A percentile compares a stretch with the other conserved stretches of the same genome.
Conservation (phyloP, 2,329 filamentous ascomycete genomes). For the Escovopsis weberi region DNA sequence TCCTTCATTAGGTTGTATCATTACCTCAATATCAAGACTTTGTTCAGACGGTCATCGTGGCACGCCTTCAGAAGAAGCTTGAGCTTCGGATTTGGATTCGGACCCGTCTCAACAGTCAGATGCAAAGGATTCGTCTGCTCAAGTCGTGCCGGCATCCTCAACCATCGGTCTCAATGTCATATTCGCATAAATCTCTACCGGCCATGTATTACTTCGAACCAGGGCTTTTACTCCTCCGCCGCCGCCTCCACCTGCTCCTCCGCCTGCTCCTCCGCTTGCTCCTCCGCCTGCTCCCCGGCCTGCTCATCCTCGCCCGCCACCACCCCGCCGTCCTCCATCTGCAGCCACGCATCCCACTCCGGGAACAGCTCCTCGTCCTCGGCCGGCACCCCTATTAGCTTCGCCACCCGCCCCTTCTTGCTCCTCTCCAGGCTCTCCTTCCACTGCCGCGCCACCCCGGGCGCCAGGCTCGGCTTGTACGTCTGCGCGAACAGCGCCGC, state of each 20-base stretch:
- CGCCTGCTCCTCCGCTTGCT: constrained; percentile 10
- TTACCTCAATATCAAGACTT: no score
- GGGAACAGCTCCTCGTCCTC: constrained; percentile 84
- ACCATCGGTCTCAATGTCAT: constrained; percentile 6
- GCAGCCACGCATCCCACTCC: constrained; percentile 86
- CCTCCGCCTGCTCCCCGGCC: constrained; percentile 9
- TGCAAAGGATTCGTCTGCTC: no score
- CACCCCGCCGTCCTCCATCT: constrained; percentile 62
- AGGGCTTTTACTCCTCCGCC: constrained; percentile 9
- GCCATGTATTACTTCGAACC: constrained; percentile 5
- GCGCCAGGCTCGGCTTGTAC: constrained; percentile 71
- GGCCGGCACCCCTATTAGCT: constrained; percentile 68
- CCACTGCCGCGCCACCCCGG: constrained; percentile 59
- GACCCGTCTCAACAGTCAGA: no score
- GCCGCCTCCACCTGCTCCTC: constrained; percentile 11
- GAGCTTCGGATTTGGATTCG: no score
- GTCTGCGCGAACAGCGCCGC: constrained; percentile 88
- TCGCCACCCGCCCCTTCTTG: constrained; percentile 73
- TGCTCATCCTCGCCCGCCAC: constrained; percentile 18
- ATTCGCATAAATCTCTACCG: constrained; percentile 8
- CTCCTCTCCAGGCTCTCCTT: constrained; percentile 69
- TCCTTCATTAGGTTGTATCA: no score
- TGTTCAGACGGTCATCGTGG: no score
- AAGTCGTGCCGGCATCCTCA: no score
- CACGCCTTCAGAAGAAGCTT: no score